Evolutionary conservation across 768 basidiomycete genomes (phyloP).

Genomic region (Lentinula raphanica): DNA sequence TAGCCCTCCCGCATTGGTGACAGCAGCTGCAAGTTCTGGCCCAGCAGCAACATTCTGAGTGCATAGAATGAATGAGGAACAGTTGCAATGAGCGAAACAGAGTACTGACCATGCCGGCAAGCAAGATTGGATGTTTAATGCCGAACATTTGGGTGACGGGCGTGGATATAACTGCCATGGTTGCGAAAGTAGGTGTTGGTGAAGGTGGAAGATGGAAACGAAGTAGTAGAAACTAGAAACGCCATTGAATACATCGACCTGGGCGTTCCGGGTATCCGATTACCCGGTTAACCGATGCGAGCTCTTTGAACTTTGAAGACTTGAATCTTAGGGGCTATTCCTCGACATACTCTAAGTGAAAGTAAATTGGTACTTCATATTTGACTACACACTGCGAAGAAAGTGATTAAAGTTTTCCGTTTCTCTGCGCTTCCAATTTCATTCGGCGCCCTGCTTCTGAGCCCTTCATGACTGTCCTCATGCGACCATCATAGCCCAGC

Average conservation of each 20-base stretch:
- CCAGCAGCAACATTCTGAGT: conserved; percentile 58
- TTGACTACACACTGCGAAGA: no score
- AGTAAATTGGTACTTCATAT: no score
- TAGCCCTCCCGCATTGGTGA: conserved; percentile 74
- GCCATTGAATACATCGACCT: background rate
- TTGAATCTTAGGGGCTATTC: no score
- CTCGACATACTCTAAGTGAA: no score
- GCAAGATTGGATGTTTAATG: conserved; percentile 82
- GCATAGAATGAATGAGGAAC: background rate
- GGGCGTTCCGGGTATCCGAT: background rate
- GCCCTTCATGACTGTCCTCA: background rate
- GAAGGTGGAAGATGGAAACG: background rate
- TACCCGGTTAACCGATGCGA: background rate
- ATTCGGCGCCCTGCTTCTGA: background rate
- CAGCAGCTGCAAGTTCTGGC: conserved; percentile 86
- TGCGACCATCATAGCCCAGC: background rate
- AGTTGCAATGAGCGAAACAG: conserved; percentile 25
- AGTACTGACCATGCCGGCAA: conserved; percentile 53
- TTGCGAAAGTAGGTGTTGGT: background rate
- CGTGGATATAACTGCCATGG: conserved; percentile 66
- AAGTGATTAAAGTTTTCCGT: background rate
- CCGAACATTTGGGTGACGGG: conserved; percentile 87
- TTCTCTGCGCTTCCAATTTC: background rate
- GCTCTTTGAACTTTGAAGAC: no score
- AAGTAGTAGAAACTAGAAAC: background rate